Percentiles rank a stretch among this genome's conserved stretches.
These are phyloP conservation scores for Aureobasidium sp. DNA, from an alignment of 2,329 filamentous ascomycete species.

Conservation along the genomic window DNA sequence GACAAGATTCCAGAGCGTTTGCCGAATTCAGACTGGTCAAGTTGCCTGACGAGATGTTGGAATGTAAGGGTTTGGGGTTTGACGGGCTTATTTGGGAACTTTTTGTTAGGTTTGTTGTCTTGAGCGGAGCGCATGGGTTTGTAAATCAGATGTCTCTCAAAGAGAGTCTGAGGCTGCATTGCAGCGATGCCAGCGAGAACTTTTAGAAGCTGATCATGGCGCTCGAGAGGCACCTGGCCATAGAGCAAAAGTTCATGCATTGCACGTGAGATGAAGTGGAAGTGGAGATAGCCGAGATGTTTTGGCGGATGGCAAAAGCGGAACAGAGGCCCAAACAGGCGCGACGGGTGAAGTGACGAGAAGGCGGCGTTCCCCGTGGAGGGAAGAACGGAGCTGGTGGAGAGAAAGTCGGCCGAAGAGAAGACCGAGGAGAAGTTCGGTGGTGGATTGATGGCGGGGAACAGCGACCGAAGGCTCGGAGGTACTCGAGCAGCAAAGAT, in stretches of 20 bases:
- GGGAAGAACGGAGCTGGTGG: slow-evolving; percentile 9
- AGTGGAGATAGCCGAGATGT: too few relatives aligned
- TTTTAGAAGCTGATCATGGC: slow-evolving; percentile 67
- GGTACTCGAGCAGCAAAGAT: slow-evolving; percentile 17
- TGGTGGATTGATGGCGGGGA: neutral
- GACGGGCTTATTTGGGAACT: slow-evolving; percentile 28
- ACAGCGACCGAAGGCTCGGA: neutral
- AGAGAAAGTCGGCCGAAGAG: slow-evolving; percentile 6
- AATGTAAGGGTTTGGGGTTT: slow-evolving; percentile 21
- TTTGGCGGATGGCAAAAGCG: neutral
- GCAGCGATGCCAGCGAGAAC: slow-evolving; percentile 68
- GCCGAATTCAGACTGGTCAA: slow-evolving; percentile 41
- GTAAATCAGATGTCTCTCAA: slow-evolving; percentile 66
- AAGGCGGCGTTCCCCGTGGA: slow-evolving; percentile 14
- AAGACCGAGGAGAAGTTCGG: slow-evolving; percentile 16
- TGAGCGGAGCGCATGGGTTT: slow-evolving; percentile 49
- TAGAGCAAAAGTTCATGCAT: slow-evolving; percentile 73
- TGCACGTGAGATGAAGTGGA: slow-evolving; percentile 14
- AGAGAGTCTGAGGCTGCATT: slow-evolving; percentile 62
- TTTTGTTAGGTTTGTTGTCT: slow-evolving; percentile 44
- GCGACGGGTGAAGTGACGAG: slow-evolving; percentile 13
- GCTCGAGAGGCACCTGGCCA: slow-evolving; percentile 61
- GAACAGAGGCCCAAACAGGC: slow-evolving; percentile 4
- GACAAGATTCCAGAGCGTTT: slow-evolving; percentile 1
- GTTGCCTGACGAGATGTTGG: slow-evolving; percentile 27